Base-by-base conservation (phyloP, 805 yeast species). In the Candida vaughaniae region DNA sequence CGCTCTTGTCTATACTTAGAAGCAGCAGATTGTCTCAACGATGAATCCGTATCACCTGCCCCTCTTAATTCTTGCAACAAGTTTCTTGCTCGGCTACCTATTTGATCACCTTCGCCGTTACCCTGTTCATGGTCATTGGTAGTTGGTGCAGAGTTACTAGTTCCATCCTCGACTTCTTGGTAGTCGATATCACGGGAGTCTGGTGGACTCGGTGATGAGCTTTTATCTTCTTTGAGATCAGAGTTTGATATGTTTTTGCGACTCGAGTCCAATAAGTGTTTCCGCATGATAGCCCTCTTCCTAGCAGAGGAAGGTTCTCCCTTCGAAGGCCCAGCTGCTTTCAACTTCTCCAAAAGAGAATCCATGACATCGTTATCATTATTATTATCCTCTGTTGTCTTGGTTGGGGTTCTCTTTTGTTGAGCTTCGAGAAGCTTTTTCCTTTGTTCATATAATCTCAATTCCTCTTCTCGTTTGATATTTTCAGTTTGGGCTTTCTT, bases 301-400 rank as follows among this genome's bases (percentile, higher is more conserved):
- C 95, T 71, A 0, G 95, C 95, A 3, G 88, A 77, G 2, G 86
- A 68, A 1, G 93, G 78, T 44, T 89, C 93, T 5, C 86, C 80
- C 43, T 80, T 78, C 4, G 80, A 63, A 8, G 93, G 85, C 1
- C 91, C 95, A 0, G 93, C 86, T 12, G 90, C 89, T 53, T 89
- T 83, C 52, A 93, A 73, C 53, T 85, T 87, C 56, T 89, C 95
- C 40, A 93, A 71, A 33, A 93, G 68, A 23, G 83, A 77, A 57
- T 93, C 99, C 85, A 93, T 88, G 28, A 88, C 84, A 32, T 71
- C 68, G 14, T 58, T 64, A 12, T 63, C 80, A 9, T 68, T 76
- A 19, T 65, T 70, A 0, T 55, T 63, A 15, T 52, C 65, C 11
- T 49, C 60, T 11, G 52, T 53, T 19, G 62, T 67, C 30, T 48